Evolutionary conservation across 208 protist species (phyloP).

Genomic region (Eutreptiella sp.): DNA sequence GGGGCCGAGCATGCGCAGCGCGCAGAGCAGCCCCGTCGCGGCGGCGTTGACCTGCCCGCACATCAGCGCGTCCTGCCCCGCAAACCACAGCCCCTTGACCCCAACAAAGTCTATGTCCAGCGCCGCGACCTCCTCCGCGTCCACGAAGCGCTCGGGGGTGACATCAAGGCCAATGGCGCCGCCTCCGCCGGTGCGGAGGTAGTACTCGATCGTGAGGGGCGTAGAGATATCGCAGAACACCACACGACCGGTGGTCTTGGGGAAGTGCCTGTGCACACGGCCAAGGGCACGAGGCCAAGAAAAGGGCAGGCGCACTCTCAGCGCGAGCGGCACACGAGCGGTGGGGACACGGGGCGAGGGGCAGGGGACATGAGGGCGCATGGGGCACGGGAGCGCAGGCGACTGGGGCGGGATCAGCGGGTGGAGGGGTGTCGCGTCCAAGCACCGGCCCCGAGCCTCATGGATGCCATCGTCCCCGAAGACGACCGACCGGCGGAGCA

Average conservation of each 20-base stretch:
- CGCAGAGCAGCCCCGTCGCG: slow-evolving; percentile 3
- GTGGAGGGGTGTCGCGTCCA: too few relatives aligned
- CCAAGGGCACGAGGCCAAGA: too few relatives aligned
- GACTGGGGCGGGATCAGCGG: too few relatives aligned
- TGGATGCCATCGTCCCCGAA: too few relatives aligned
- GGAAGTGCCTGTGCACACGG: too few relatives aligned
- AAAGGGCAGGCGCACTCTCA: too few relatives aligned
- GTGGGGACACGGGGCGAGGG: too few relatives aligned
- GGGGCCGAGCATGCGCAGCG: slow-evolving; percentile 6
- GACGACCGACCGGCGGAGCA: too few relatives aligned
- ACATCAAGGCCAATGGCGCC: slow-evolving; percentile 5
- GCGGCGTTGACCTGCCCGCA: slow-evolving; percentile 1
- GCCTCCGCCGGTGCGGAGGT: slow-evolving; percentile 7
- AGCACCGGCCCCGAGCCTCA: too few relatives aligned
- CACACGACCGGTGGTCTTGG: slow-evolving; percentile 9
- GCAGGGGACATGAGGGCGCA: too few relatives aligned
- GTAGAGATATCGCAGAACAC: slow-evolving; percentile 6
- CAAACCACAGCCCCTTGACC: slow-evolving; percentile 11
- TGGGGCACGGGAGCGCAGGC: too few relatives aligned
- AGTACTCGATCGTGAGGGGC: slow-evolving; percentile 5
- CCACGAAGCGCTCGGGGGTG: slow-evolving; percentile 5
- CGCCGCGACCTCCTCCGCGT: not conserved
- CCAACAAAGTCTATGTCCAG: not conserved
- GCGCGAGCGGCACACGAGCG: too few relatives aligned
- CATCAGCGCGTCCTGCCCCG: slow-evolving; percentile 4